Base-by-base conservation (phyloP, 257 asterid genomes). In the Salvia miltiorrhiza region DNA sequence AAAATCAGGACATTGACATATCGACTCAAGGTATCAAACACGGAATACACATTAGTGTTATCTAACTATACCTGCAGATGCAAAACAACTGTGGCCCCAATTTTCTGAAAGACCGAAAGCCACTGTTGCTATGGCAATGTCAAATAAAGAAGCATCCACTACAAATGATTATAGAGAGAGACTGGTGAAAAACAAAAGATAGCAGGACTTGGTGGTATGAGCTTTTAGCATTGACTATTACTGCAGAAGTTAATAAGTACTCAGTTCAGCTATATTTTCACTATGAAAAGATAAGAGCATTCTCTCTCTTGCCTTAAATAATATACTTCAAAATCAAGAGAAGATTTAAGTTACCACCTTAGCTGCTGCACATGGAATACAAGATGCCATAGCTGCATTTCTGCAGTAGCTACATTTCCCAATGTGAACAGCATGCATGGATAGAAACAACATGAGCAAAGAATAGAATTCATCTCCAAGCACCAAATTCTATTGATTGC, bases 401-500 rank as follows among this genome's bases (percentile, higher is more conserved):
- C 28, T 64, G 57, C 24, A 64, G 70, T 28, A 40, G 39, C 71
- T 12, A 66, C 20, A 11, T 35, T 66, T 33, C 63, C 12, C 23
- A 41, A 68, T 39, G 45, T 55, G 33, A 35, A 45, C 30, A 67
- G 9, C 32, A 54, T 24, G 32, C 8, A 39, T 9, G 26, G 37
- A 69, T 17, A 45, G 16, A 60, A 65, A 21, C 59, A 20, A 39
- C 65, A 62, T 21, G 30, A 69, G 9, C 7, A 69, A 40, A 35
- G 35, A 45, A 60, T 50, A 48, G 3, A 37, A 58, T 71, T 85
- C 80, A 78, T 69, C 88, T 81, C 87, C 88, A 79, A 67, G 82
- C 82, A 71, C 89, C 84, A 76, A 86, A 86, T 56, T 83, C 89
- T 39, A 86, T 71, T 2, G 87, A 79, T 49, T 86, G 89, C 17